Base-by-base conservation (phyloP, 768 basidiomycete species). In the Cyclocybe aegerita region DNA sequence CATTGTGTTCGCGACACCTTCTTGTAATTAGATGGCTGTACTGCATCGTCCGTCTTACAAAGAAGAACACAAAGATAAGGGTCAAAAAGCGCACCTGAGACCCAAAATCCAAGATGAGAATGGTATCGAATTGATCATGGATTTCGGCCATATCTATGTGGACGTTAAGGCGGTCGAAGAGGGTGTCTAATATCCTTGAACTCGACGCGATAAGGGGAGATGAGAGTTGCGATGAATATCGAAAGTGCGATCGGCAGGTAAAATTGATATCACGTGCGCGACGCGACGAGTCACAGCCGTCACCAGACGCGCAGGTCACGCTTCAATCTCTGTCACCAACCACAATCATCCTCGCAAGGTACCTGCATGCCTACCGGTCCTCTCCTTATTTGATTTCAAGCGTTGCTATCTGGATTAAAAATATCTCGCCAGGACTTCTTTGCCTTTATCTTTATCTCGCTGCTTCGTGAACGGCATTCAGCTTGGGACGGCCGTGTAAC, bases 11-110 rank as follows among this genome's bases (percentile, higher is more conserved):
- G 64, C 97, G 87, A 80, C 96, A 98, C 83, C 97, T 80, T 65
- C 97, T 76, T 6, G 95, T 97, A 69, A 98, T 98, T 55, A 99
- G 76, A 76, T 98, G 97, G 57, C 95, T 95, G 70, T 96, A 96
- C 93, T 96, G 67, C 33, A 52, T 40, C 50, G 11, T 52, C 45
- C 36, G 45, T 47, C 36, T 36, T 34, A 46, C 3, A 4, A 30
- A 34, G 16, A 12, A 44, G 32, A 47, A 14, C 15, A 34, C 16
- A 46, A 30, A 12, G 30, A 39, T 23, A 2, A 7, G 34, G 37
- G 48, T 23, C 23, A 14, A 43, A 32, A 11, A 38, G 32, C 52
- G 57, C 60, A 96, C 94, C 81, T 93, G 95, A 8, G 94, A 97
- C 47, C 96, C 96, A 70, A 98, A 98, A 70, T 98, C 96, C 32